These are phyloP conservation scores for Trichoderma breve DNA, from an alignment of 2,329 filamentous ascomycete species.

Conservation along the genomic window DNA sequence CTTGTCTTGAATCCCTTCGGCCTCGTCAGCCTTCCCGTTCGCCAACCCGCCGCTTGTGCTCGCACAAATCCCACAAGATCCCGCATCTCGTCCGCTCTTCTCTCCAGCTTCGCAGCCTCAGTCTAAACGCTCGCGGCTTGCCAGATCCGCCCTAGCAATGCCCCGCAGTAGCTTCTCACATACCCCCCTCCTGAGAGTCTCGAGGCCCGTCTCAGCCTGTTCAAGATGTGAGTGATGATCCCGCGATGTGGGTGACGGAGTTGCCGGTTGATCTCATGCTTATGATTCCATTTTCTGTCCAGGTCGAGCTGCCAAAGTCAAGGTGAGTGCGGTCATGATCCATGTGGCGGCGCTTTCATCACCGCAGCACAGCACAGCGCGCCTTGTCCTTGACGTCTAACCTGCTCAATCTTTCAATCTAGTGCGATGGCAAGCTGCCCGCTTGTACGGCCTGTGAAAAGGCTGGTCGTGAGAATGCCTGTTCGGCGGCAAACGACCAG, in stretches of 20 bases:
- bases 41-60: background rate
- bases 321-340: constrained; percentile 47
- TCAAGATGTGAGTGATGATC: constrained; percentile 59
- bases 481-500: constrained; percentile 91
- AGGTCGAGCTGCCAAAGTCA: constrained; percentile 88
- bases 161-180: constrained; percentile 49
- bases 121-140: background rate
- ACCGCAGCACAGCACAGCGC: background rate
- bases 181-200: constrained; percentile 67
- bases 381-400: background rate
- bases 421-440: constrained; percentile 93
- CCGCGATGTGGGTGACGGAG: background rate
- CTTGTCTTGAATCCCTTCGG: background rate
- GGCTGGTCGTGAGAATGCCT: constrained; percentile 80
- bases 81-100: background rate
- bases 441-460: constrained; percentile 95
- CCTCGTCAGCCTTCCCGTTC: background rate
- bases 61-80: background rate
- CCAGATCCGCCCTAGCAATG: constrained; percentile 33
- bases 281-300: background rate
- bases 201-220: constrained; percentile 76
- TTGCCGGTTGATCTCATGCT: constrained; percentile 1
- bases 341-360: background rate
- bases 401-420: background rate
- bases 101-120: background rate